Base-by-base conservation (phyloP, 1,139 yeast species). In the Yamadazyma sp. region DNA sequence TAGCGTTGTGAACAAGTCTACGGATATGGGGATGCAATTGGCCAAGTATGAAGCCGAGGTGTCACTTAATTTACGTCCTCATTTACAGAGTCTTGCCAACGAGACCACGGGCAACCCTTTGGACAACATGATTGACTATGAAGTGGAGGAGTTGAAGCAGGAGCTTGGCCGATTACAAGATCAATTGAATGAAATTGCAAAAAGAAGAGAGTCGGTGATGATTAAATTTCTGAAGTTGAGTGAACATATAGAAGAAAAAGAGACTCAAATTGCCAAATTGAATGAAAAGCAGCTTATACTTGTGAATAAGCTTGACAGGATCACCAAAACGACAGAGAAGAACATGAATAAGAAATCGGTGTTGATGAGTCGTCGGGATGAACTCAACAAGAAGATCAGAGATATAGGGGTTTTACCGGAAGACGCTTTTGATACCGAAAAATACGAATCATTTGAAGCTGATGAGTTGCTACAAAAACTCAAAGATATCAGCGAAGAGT, bases 351-450 rank as follows among this genome's bases (percentile, higher is more conserved):
- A 79, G 53, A 85, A 83, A 50, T 71, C 87, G 1, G 62, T 83
- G 9, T 62, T 87, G 40, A 58, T 67, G 6, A 68, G 73, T 37
- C 75, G 96, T 48, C 76, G 87, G 46, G 87, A 84, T 39, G 94
- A 86, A 49, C 64, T 87, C 18, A 84, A 82, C 47, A 77, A 76
- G 46, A 85, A 79, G 53, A 84, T 89, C 34, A 74, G 94, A 44
- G 95, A 87, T 38, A 66, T 91, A 37, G 97, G 97, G 9, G 85
- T 87, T 1, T 68, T 91, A 23, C 94, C 97, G 0, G 96, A 89
- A 54, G 92, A 87, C 44, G 91, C 95, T 0, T 81, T 87, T 50
- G 65, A 66, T 29, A 51, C 53, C 24, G 56, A 59, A 1, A 69
- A 70, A 6, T 66, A 56, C 39, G 73, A 75, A 20, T 71, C 65